Evolutionary conservation across 2,329 filamentous ascomycete genomes (phyloP), one percentile per base, ranked within the genome.

Genomic region (Phyllosticta capitalensis): DNA sequence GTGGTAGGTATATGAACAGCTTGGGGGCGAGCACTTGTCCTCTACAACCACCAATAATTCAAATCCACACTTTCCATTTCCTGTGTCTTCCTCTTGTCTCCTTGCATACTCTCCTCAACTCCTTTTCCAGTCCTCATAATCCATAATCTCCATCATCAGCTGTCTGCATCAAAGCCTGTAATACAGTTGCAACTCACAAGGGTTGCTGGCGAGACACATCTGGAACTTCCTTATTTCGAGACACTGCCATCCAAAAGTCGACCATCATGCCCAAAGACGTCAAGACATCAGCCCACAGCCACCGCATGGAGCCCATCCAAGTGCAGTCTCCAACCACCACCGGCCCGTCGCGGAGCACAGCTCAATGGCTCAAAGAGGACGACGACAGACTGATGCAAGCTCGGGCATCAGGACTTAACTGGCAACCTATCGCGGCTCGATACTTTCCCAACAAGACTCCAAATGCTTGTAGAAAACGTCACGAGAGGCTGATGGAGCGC

Each of bases 391-490:
- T 95, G 51, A 78, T 92, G 63, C 75, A 78, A 51, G 88, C 89
- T 17, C 83, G 90, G 57, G 83, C 86, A 54, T 83, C 86, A 67
- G 88, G 88, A 22, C 81, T 91, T 70, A 92, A 92, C 74, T 95
- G 90, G 90, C 82, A 83, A 58, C 86, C 89, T 66, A 94, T 95
- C 69, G 86, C 90, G 66, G 79, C 80, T 62, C 83, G 81, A 63
- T 84, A 90, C 74, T 95, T 95, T 71, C 87, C 86, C 1, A 79
- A 75, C 70, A 95, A 95, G 77, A 81, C 80, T 12, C 75, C 87
- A 61, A 94, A 94, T 71, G 91, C 91, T 19, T 95, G 90, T 75
- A 88, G 90, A 64, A 95, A 95, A 76, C 84, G 90, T 59, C 90
- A 95, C 67, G 90, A 95, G 74, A 82, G 90, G 49, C 76, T 95